These are phyloP conservation scores for Scheffersomyces illinoinensis DNA, from an alignment of 1,139 yeast species.

Conservation along the genomic window DNA sequence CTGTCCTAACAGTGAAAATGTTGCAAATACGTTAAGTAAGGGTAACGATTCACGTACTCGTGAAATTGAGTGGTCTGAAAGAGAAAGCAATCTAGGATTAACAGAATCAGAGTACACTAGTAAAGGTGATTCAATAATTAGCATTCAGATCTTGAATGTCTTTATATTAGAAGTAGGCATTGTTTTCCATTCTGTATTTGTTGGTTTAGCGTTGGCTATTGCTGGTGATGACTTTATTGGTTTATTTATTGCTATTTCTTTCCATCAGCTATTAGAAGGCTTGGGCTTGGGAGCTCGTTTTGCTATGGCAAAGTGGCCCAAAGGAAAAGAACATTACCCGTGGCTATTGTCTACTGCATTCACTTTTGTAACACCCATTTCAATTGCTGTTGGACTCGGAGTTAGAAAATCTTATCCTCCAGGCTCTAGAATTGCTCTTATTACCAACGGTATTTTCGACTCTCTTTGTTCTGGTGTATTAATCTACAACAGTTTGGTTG, in stretches of 20 bases:
- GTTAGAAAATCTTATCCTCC: constrained; percentile 35
- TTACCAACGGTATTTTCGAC: constrained; percentile 39
- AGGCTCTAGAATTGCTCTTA: constrained; percentile 32
- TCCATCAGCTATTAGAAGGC: constrained; percentile 46
- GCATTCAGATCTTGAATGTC: constrained; percentile 21
- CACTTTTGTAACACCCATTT: constrained; percentile 35
- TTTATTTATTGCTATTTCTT: constrained; percentile 37
- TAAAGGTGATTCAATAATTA: neutral
- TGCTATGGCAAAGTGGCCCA: constrained; percentile 41
- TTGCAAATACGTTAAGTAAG: neutral
- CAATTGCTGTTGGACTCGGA: constrained; percentile 40
- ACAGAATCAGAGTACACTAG: neutral
- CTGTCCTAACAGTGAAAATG: neutral
- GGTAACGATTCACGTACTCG: neutral
- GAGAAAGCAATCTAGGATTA: neutral
- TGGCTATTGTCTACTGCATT: constrained; percentile 36
- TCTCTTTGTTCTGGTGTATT: constrained; percentile 41
- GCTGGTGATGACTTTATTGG: constrained; percentile 39
- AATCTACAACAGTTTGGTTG: constrained; percentile 41
- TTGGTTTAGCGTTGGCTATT: constrained; percentile 41
- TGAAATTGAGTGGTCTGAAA: neutral
- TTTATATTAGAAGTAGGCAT: constrained; percentile 41
- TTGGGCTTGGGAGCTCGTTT: constrained; percentile 42
- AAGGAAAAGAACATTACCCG: constrained; percentile 26
- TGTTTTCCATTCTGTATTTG: constrained; percentile 41